Evolutionary conservation across 202 grass and related monocot species (phyloP).

Genomic region (Hordeum pubiflorum): DNA sequence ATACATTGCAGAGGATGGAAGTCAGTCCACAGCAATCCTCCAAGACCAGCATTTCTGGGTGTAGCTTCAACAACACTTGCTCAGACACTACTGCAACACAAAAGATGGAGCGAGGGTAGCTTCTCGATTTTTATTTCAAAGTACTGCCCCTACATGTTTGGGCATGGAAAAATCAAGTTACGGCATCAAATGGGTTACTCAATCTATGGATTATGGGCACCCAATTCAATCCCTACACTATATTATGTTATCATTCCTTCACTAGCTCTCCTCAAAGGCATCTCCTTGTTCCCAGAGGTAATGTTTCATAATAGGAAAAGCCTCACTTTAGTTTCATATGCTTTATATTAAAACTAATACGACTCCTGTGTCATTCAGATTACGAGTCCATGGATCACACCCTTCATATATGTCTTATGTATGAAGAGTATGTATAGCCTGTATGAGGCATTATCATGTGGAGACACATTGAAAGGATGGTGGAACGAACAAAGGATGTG

Average conservation of each 20-base stretch:
- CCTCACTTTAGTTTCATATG: background rate
- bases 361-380: conserved; percentile 22
- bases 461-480: conserved; percentile 43
- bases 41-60: conserved; percentile 49
- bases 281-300: conserved; percentile 52
- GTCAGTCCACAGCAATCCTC: conserved; percentile 42
- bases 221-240: conserved; percentile 49
- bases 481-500: conserved; percentile 64
- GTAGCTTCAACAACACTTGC: conserved; percentile 46
- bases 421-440: conserved; percentile 28
- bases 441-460: conserved; percentile 25
- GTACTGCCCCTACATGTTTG: conserved; percentile 49
- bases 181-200: conserved; percentile 47
- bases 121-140: conserved; percentile 63
- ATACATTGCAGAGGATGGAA: conserved; percentile 72
- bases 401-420: conserved; percentile 42
- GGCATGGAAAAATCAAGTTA: conserved; percentile 38
- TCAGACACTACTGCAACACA: conserved; percentile 54
- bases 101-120: conserved; percentile 67
- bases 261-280: conserved; percentile 50
- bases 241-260: conserved; percentile 58
- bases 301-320: background rate
- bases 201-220: conserved; percentile 43
- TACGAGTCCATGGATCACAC: conserved; percentile 38
- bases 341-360: conserved; percentile 1